Evolutionary conservation across 2,329 filamentous ascomycete species (phyloP), one percentile per base, ranked within the genome.

Genomic region (Dryadomyces quercivorus): DNA sequence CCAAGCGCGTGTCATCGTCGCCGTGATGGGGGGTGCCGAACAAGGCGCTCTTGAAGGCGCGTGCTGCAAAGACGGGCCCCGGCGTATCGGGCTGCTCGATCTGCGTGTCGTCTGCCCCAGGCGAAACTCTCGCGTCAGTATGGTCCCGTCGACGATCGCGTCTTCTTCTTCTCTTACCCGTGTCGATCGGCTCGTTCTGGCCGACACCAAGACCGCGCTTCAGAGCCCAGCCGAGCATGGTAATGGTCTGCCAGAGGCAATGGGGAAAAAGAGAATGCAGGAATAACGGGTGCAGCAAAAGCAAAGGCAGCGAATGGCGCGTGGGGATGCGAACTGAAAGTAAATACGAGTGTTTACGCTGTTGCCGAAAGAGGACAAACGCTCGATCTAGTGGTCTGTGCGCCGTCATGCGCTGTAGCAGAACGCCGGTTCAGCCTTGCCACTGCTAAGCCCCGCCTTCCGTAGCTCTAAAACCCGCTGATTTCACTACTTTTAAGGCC

Each of bases 51-150:
- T 79, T 83, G 62, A 85, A 71, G 6, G 82, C 82, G 56, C 82
- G 75, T 42, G 81, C 81, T 2, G 81, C 82, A 63, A 85, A 85
- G 0, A 85, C 76, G 2, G 82, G 81, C 0, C 80, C 82, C 7
- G 82, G 82, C 16, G 82, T 85, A 60, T 85, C 81, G 43, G 81
- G 81, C 36, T 72, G 71, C 16, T 85, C 81, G 44, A 77, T 60
- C 57, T 76, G 74, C 0, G 69, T 73, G 50, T 74, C 71, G 47
- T 69, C 70, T 72, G 55, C 21, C 9, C 46, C 21, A 31, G 44
- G 38, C 18, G 16, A 43, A 34, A 34, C 13, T 18, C 51, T 50
- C 2, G 21, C 13, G 46, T 49, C 46, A 49, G 46, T 36, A 49
- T 49, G 13, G 5, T 2, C 6, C 3, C 8, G 36, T 21, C 13